Conservation (phyloP, 2,329 filamentous ascomycete species). For the Curvularia lunata region DNA sequence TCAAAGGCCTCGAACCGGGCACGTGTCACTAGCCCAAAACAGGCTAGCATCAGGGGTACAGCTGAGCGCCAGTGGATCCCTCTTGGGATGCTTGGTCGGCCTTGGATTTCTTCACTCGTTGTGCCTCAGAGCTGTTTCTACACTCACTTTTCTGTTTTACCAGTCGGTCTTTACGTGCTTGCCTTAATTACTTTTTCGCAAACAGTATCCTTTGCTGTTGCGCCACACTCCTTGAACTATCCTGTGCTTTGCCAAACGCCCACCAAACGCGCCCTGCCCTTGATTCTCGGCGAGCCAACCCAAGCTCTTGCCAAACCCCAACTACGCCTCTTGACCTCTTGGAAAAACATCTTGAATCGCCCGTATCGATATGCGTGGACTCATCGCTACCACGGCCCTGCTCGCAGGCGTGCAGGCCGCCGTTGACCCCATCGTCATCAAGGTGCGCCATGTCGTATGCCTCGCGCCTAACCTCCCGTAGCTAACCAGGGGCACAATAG, state of each 20-base stretch:
- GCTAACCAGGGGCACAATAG: constrained; percentile 56
- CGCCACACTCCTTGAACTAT: constrained; percentile 31
- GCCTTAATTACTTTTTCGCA: constrained; percentile 29
- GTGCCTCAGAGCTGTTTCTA: constrained; percentile 45
- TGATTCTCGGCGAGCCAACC: constrained; percentile 32
- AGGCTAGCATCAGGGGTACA: constrained; percentile 35
- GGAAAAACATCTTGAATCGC: constrained; percentile 27
- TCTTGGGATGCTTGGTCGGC: constrained; percentile 35
- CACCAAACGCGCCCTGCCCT: constrained; percentile 15
- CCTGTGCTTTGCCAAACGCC: constrained; percentile 16
- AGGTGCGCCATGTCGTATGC: constrained; percentile 57
- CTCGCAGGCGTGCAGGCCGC: constrained; percentile 61
- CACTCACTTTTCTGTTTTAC: constrained; percentile 37
- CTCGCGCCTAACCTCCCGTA: constrained; percentile 4
- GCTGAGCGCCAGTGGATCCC: constrained; percentile 28
- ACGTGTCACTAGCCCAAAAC: constrained; percentile 28
- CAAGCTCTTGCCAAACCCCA: constrained; percentile 37
- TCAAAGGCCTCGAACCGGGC: constrained; percentile 5
- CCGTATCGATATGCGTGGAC: constrained; percentile 60
- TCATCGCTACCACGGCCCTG: constrained; percentile 58
- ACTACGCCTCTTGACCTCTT: constrained; percentile 37
- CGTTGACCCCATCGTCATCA: constrained; percentile 71
- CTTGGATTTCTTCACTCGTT: constrained; percentile 40
- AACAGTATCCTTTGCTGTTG: constrained; percentile 32
- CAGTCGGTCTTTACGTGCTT: constrained; percentile 39